Evolutionary conservation across 2,329 filamentous ascomycete species (phyloP), one percentile per base, ranked within the genome.

Genomic region (Pseudogymnoascus verrucosus): DNA sequence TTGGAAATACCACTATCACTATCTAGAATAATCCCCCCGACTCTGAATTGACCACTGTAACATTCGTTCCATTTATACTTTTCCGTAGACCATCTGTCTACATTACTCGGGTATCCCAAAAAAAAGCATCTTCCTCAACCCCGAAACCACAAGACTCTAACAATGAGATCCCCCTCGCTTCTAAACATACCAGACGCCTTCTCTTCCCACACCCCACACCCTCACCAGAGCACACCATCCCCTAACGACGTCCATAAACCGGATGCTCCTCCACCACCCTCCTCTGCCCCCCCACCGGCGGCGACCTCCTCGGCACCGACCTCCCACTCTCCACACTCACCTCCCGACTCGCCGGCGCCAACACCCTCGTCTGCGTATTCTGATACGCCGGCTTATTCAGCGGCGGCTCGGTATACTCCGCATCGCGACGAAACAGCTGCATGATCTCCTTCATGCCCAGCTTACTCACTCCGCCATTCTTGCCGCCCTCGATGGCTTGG

Each of bases 381-480:
- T 47, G 39, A 40, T 44, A 42, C 37, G 36, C 23, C 37, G 59
- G 8, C 11, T 51, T 37, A 31, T 19, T 40, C 34, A 23, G 40
- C 21, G 39, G 19, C 10, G 37, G 21, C 11, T 37, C 34, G 21
- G 37, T n/a, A 19, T 31, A 62, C 37, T 62, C 40, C 60, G 60
- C 60, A 19, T 47, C 60, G 2, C 40, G 40, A 2, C 61, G 23
- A 79, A 99, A 99, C 64, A 99, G 82, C 60, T 90, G 88, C 75
- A 99, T 82, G 75, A 99, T 96, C 76, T 99, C 95, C 73, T 92
- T 88, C 84, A 98, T 88, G 59, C 89, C 91, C 60, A 99, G 81
- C 78, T 97, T 97, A 73, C 90, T 85, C 14, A 87, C 84, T 63
- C 79, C 84, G 65, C 89, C 90, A 72, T 85, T 89, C 73, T 86